A percentile compares a stretch with the other conserved stretches of the same genome.
phyloP scores from a whole-genome alignment of 805 yeast species.

The Diddensiella transvaalensis region DNA sequence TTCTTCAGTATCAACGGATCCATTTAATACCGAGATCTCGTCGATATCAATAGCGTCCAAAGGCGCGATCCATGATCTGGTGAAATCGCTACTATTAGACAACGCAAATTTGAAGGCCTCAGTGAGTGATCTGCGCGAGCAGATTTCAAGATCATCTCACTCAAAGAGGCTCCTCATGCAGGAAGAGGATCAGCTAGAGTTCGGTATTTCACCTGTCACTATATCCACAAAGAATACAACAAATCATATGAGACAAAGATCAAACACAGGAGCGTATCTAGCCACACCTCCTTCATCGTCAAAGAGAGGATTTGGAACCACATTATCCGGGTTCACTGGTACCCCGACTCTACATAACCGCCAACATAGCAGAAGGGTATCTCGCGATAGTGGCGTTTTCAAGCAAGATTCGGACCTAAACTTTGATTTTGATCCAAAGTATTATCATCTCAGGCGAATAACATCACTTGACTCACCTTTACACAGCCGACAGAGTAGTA shows the following conservation, averaged over 20 bases:
- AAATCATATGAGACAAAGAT: neutral
- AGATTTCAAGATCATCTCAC: neutral
- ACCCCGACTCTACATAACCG: neutral
- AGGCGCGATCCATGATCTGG: conserved; percentile 4
- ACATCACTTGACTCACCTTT: neutral
- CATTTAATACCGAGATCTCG: neutral
- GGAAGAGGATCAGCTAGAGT: no score
- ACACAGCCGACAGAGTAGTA: conserved; percentile 4
- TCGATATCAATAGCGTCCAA: conserved; percentile 3
- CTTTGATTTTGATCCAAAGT: neutral
- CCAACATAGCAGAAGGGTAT: neutral
- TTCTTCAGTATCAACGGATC: conserved; percentile 1
- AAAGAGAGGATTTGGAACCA: neutral
- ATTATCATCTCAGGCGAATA: neutral
- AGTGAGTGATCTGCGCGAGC: conserved; percentile 3
- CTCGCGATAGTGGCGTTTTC: neutral
- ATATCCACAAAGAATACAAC: no score
- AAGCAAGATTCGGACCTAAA: neutral
- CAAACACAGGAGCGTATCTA: neutral
- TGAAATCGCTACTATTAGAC: conserved; percentile 6
- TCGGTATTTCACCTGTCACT: no score
- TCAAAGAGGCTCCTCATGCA: no score
- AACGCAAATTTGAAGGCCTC: conserved; percentile 5
- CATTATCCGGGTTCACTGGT: neutral
- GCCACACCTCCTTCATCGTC: conserved; percentile 6